Conservation (phyloP, 2,329 filamentous ascomycete genomes). For the Penicillium sumatraense region DNA sequence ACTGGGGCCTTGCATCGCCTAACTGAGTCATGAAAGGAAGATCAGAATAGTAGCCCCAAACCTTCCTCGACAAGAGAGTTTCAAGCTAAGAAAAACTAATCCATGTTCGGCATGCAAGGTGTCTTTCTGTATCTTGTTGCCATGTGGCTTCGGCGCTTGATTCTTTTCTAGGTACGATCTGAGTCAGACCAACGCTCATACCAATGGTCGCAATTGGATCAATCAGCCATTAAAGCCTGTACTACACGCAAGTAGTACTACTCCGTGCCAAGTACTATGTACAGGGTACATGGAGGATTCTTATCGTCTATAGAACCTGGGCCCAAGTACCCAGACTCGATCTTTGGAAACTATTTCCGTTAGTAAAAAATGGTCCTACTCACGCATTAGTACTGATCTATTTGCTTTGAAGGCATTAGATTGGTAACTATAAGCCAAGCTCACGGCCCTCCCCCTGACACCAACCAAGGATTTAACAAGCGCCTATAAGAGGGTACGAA, state of each 20-base stretch:
- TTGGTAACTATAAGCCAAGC: not conserved
- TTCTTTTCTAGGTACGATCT: not conserved
- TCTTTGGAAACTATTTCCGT: not conserved
- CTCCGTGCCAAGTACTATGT: no score
- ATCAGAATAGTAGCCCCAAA: conserved; percentile 11
- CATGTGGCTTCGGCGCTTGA: conserved; percentile 2
- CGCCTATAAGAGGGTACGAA: not conserved
- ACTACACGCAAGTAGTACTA: no score
- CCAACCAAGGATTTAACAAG: not conserved
- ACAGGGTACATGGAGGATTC: no score
- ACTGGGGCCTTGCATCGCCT: conserved; percentile 5
- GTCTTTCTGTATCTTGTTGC: not conserved
- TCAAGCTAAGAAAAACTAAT: not conserved
- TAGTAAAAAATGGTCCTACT: not conserved
- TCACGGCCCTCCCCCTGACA: conserved; percentile 4
- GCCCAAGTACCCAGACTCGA: not conserved
- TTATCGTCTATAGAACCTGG: not conserved
- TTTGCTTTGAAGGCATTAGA: not conserved
- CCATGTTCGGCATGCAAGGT: not conserved
- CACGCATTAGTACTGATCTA: not conserved
- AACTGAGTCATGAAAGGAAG: conserved; percentile 9
- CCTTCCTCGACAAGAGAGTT: not conserved
- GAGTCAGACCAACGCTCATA: not conserved
- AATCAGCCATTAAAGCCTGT: no score
- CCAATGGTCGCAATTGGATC: not conserved